These are phyloP conservation scores for Salvia rosmarinus DNA, from an alignment of 257 asterid genomes.

Conservation along the genomic window DNA sequence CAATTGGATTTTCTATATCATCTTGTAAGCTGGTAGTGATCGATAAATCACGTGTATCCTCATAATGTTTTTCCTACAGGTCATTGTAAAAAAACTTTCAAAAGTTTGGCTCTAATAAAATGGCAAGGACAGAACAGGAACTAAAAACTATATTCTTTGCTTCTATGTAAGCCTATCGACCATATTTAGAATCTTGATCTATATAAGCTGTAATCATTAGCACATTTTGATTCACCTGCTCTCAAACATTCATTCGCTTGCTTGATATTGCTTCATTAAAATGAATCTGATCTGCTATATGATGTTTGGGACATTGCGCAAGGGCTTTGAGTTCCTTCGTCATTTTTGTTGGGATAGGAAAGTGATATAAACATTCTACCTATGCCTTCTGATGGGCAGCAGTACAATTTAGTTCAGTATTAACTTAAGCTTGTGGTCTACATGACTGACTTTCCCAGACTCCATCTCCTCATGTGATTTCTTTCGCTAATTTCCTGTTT, in stretches of 20 bases:
- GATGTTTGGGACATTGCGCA: conserved; percentile 78
- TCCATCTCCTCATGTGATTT: not conserved
- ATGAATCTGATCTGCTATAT: conserved; percentile 47
- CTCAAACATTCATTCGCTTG: not conserved
- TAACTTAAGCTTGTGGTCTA: not conserved
- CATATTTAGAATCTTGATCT: not conserved
- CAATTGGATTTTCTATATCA: no score
- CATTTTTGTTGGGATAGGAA: conserved; percentile 35
- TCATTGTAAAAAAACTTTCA: not conserved
- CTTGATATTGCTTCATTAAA: not conserved
- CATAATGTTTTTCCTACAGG: no score
- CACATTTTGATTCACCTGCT: not conserved
- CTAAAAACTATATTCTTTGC: not conserved
- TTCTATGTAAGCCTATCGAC: not conserved
- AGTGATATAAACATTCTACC: conserved; percentile 39
- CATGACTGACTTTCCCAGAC: not conserved
- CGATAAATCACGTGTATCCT: no score
- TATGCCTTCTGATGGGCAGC: conserved; percentile 68
- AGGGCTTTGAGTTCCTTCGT: conserved; percentile 65
- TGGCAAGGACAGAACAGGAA: not conserved
- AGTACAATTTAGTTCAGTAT: not conserved
- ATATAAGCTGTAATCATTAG: not conserved
- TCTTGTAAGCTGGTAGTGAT: no score
- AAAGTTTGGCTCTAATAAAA: not conserved
- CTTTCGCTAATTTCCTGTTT: not conserved